These are phyloP conservation scores for Chaetomium globosum DNA, from an alignment of 2,329 filamentous ascomycete genomes.

Conservation along the genomic window DNA sequence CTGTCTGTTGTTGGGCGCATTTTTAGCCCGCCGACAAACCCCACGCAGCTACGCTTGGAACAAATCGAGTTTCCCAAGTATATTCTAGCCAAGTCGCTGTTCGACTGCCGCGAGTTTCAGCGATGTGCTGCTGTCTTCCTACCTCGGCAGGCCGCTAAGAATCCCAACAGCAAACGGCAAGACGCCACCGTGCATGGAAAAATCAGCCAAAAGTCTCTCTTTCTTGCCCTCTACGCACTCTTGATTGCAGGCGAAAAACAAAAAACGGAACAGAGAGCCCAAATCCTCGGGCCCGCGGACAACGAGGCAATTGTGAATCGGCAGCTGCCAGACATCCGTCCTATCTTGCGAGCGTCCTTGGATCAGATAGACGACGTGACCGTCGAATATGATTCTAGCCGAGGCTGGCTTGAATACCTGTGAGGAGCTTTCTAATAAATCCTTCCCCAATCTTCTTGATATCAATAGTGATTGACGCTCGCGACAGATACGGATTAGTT, in stretches of 20 bases:
- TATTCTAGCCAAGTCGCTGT: constrained; percentile 1
- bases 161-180: background rate
- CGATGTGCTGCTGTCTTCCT: constrained; percentile 4
- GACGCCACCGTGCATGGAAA: background rate
- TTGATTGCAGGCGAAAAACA: background rate
- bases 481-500: background rate
- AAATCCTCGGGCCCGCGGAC: background rate
- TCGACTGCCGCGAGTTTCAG: constrained; percentile 1
- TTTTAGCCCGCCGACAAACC: constrained; percentile 1
- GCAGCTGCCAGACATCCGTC: constrained; percentile 1
- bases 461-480: background rate
- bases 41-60: background rate
- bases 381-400: constrained; percentile 1
- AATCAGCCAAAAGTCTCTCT: constrained; percentile 1
- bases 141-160: constrained; percentile 1
- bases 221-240: constrained; percentile 5
- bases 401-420: constrained; percentile 7
- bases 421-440: constrained; percentile 2
- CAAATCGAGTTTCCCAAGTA: constrained; percentile 2
- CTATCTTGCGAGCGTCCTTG: background rate
- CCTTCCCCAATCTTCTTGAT: background rate
- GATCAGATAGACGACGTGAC: constrained; percentile 3
- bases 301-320: constrained; percentile 1
- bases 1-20: constrained; percentile 1
- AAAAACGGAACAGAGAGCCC: background rate